Base-by-base conservation (phyloP, 2,329 filamentous ascomycete genomes). In the Drechslerella stenobrocha region DNA sequence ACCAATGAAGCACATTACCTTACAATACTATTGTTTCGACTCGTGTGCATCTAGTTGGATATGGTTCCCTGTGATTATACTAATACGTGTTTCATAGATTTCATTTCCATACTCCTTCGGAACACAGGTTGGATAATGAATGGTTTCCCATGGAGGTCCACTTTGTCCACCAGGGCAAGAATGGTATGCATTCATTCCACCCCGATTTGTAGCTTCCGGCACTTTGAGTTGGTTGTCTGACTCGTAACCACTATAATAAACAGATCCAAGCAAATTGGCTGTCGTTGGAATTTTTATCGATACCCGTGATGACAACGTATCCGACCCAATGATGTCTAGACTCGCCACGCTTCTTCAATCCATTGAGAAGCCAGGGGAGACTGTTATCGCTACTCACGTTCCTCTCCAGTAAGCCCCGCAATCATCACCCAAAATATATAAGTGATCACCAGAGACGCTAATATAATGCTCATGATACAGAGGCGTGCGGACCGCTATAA, bases 41-140 rank as follows among this genome's bases (percentile, higher is more conserved):
- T n/a, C n/a, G n/a, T n/a, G n/a, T n/a, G n/a, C n/a, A n/a, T n/a
- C n/a, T n/a, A n/a, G n/a, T n/a, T n/a, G n/a, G n/a, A n/a, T n/a
- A 11, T 30, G 11, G 28, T 11, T 30, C 5, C 11, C 28, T 30
- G 28, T 30, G 5, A 30, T 30, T 78, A 13, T 74, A 74, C 45
- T 76, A 74, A 35, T 74, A 50, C 70, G 73, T 75, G 26, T 73
- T 80, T 18, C 69, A 77, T 63, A 79, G 81, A 72, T 80, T 81
- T 73, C 80, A 81, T 72, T 81, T 80, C 74, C 80, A 81, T 59
- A 75, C 80, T 48, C 79, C 80, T 5, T 78, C 77, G 67, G 80
- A 81, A 73, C 80, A 81, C 70, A 70, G 52, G 15, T 44, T 74
- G 20, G 67, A 70, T n/a, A 58, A 60, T 5, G 75, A 77, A 69